phyloP scores from a whole-genome alignment of 2,329 filamentous ascomycete species.

The Stylonectria norvegica region DNA sequence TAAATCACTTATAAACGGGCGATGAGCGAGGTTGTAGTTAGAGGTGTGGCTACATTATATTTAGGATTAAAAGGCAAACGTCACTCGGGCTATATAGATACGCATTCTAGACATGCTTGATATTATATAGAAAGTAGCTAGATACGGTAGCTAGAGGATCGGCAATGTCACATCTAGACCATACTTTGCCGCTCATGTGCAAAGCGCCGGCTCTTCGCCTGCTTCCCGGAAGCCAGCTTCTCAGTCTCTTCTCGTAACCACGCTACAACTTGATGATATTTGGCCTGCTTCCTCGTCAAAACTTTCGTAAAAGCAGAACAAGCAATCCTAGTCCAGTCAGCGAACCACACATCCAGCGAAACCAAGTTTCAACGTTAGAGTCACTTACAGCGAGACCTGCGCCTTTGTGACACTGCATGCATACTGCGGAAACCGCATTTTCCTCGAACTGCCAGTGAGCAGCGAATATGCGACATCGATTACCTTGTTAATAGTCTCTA shows the following conservation, averaged over 20 bases:
- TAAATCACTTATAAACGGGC: too few species aligned
- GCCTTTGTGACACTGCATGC: slow-evolving; percentile 56
- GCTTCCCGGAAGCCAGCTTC: slow-evolving; percentile 29
- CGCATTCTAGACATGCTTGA: not conserved
- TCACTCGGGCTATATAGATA: not conserved
- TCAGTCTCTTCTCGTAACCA: slow-evolving; percentile 60
- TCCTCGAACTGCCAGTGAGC: slow-evolving; percentile 54
- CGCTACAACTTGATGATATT: slow-evolving; percentile 58
- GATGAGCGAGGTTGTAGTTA: not conserved
- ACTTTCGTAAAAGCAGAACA: slow-evolving; percentile 67
- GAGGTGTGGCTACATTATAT: too few species aligned
- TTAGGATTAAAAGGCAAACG: not conserved
- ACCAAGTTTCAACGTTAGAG: not conserved
- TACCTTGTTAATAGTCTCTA: slow-evolving; percentile 64
- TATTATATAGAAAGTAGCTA: too few species aligned
- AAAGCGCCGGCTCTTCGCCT: not conserved
- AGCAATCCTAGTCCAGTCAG: slow-evolving; percentile 52
- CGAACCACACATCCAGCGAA: not conserved
- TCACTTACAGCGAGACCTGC: slow-evolving; percentile 60
- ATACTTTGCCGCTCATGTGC: not conserved
- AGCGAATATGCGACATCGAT: slow-evolving; percentile 62
- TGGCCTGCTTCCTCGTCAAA: slow-evolving; percentile 67
- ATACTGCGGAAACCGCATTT: slow-evolving; percentile 47
- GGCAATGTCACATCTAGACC: not conserved
- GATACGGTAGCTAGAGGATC: not conserved